These are phyloP conservation scores for Claviceps fusiformis DNA, from an alignment of 2,329 filamentous ascomycete genomes.

Conservation along the genomic window DNA sequence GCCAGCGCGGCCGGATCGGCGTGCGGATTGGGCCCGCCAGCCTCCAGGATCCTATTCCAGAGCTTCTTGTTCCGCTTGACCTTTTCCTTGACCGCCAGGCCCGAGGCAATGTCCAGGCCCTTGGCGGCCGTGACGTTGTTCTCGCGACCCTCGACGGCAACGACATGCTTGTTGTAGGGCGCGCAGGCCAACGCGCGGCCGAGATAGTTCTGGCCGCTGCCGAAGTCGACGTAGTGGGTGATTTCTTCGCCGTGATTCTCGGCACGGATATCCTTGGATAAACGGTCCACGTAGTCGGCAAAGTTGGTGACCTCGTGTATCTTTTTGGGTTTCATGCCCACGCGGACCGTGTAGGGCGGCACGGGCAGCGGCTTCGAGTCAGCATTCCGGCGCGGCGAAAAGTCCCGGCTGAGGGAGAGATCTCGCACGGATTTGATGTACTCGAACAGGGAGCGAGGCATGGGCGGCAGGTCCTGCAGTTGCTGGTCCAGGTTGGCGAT, in stretches of 20 bases:
- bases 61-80: slow-evolving; percentile 75
- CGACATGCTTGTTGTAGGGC: slow-evolving; percentile 74
- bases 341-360: slow-evolving; percentile 57
- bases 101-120: slow-evolving; percentile 70
- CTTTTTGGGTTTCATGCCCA: slow-evolving; percentile 96
- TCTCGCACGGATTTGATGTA: slow-evolving; percentile 62
- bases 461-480: slow-evolving; percentile 16
- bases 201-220: slow-evolving; percentile 92
- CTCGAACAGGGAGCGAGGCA: slow-evolving; percentile 46
- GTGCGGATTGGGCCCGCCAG: slow-evolving; percentile 21
- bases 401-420: slow-evolving; percentile 53
- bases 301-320: slow-evolving; percentile 87
- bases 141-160: slow-evolving; percentile 80
- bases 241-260: slow-evolving; percentile 41
- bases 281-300: slow-evolving; percentile 61
- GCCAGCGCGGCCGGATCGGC: slow-evolving; percentile 27
- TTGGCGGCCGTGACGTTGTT: slow-evolving; percentile 79
- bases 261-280: slow-evolving; percentile 38
- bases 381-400: slow-evolving; percentile 20
- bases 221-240: slow-evolving; percentile 88
- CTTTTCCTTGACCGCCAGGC: slow-evolving; percentile 57
- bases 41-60: slow-evolving; percentile 41
- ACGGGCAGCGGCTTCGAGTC: slow-evolving; percentile 32
- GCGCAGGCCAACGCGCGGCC: slow-evolving; percentile 73
- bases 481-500: slow-evolving; percentile 28